These are phyloP conservation scores for Scheffersomyces coipomensis DNA, from an alignment of 805 yeast genomes.

Conservation along the genomic window DNA sequence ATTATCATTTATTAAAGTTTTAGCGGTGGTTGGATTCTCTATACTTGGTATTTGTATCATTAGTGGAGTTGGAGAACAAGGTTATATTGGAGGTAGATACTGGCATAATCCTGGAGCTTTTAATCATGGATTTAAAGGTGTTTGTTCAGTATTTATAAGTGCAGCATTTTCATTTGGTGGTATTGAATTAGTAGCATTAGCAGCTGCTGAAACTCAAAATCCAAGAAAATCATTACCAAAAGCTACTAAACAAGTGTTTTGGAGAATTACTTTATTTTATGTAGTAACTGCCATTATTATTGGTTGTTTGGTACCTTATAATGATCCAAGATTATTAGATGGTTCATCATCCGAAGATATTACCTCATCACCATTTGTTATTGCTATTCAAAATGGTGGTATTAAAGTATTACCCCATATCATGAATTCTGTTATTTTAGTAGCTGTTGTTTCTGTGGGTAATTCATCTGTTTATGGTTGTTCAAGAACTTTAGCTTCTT, in stretches of 20 bases:
- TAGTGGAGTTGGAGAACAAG: conserved; percentile 34
- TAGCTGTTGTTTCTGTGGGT: conserved; percentile 75
- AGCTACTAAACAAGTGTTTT: conserved; percentile 42
- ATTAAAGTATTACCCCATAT: conserved; percentile 67
- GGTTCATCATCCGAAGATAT: conserved; percentile 51
- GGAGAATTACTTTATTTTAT: conserved; percentile 43
- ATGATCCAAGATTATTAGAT: conserved; percentile 43
- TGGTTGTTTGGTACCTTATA: conserved; percentile 52
- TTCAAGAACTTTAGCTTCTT: conserved; percentile 65
- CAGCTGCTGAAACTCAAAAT: conserved; percentile 40
- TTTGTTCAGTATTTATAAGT: conserved; percentile 31
- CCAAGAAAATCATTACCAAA: conserved; percentile 39
- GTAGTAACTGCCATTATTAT: conserved; percentile 30
- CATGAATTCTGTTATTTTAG: conserved; percentile 70
- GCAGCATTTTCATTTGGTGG: conserved; percentile 36
- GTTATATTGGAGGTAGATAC: conserved; percentile 31
- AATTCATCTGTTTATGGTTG: conserved; percentile 71
- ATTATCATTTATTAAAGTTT: conserved; percentile 29
- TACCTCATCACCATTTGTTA: conserved; percentile 72
- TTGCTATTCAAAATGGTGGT: conserved; percentile 63
- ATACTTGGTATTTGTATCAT: conserved; percentile 32
- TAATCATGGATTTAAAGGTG: conserved; percentile 38
- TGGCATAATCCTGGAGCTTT: conserved; percentile 36
- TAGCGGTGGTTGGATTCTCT: conserved; percentile 34
- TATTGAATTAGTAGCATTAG: conserved; percentile 34